A percentile compares a stretch with the other conserved stretches of the same genome.
Conservation (phyloP, 208 protist genomes). For the Leishmania amazonensis region DNA sequence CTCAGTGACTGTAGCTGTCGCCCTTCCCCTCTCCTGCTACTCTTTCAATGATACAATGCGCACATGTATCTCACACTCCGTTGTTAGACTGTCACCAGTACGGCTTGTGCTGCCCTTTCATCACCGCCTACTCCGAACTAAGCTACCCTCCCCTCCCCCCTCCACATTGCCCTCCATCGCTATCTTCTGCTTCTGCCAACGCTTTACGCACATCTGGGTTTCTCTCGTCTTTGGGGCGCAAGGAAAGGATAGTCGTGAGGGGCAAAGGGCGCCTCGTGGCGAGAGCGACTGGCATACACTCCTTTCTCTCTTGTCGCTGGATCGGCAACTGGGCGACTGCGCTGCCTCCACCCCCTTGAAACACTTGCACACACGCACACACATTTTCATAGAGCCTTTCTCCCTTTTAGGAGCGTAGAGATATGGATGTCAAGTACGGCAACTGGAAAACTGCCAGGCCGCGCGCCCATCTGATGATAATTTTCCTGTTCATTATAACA, state of each 20-base stretch:
- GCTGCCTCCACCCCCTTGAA: background rate
- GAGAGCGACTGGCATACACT: background rate
- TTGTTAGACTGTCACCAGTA: background rate
- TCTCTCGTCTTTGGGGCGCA: background rate
- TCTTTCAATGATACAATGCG: background rate
- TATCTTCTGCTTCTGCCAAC: background rate
- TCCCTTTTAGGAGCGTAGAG: background rate
- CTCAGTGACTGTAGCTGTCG: background rate
- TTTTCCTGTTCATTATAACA: slow-evolving; percentile 61
- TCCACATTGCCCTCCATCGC: background rate
- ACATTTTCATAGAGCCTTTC: background rate
- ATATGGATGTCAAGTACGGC: slow-evolving; percentile 16
- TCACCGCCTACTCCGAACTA: background rate
- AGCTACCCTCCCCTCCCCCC: no score
- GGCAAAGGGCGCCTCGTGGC: background rate
- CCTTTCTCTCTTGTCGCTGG: background rate
- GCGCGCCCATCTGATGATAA: slow-evolving; percentile 46
- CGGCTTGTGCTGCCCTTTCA: background rate
- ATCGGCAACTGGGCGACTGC: background rate
- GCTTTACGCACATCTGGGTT: background rate
- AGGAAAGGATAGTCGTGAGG: background rate
- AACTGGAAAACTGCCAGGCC: slow-evolving; percentile 42
- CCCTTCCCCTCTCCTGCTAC: background rate
- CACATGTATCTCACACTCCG: background rate
- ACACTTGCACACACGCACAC: slow-evolving; percentile 6